Conservation (phyloP, 78 protist species). For the Dictyostelium discoideum region DNA sequence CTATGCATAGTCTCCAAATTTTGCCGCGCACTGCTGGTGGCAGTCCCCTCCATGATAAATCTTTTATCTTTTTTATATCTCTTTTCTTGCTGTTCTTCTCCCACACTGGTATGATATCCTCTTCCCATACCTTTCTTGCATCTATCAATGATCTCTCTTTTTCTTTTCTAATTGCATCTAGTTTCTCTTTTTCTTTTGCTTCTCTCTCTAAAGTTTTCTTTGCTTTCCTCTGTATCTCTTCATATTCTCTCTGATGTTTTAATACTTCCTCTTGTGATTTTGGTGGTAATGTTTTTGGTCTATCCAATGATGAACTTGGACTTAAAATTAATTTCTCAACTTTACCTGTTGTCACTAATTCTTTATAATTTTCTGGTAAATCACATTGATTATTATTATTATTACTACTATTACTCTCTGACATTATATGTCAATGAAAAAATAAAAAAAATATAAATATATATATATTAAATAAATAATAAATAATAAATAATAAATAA, state of each 20-base stretch:
- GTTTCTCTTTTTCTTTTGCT: slow-evolving; percentile 67
- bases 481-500: no score
- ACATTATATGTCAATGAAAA: no score
- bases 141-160: slow-evolving; percentile 71
- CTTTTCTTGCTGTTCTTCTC: slow-evolving; percentile 54
- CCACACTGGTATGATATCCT: slow-evolving; percentile 65
- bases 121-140: slow-evolving; percentile 78
- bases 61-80: slow-evolving; percentile 34
- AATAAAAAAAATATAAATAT: no score
- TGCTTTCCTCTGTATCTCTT: slow-evolving; percentile 70
- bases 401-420: not conserved
- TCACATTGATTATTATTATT: not conserved
- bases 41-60: slow-evolving; percentile 80
- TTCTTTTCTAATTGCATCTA: slow-evolving; percentile 47
- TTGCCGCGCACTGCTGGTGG: slow-evolving; percentile 83
- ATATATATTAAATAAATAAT: no score
- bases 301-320: slow-evolving; percentile 28
- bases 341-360: slow-evolving; percentile 26
- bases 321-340: slow-evolving; percentile 54
- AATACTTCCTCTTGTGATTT: slow-evolving; percentile 73
- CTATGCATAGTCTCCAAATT: slow-evolving; percentile 68
- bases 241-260: slow-evolving; percentile 82
- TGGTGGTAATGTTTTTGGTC: slow-evolving; percentile 80
- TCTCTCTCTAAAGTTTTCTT: slow-evolving; percentile 69
- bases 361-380: slow-evolving; percentile 15